Conservation (phyloP, 495 filamentous ascomycete species). For the Cercophora sp. region DNA sequence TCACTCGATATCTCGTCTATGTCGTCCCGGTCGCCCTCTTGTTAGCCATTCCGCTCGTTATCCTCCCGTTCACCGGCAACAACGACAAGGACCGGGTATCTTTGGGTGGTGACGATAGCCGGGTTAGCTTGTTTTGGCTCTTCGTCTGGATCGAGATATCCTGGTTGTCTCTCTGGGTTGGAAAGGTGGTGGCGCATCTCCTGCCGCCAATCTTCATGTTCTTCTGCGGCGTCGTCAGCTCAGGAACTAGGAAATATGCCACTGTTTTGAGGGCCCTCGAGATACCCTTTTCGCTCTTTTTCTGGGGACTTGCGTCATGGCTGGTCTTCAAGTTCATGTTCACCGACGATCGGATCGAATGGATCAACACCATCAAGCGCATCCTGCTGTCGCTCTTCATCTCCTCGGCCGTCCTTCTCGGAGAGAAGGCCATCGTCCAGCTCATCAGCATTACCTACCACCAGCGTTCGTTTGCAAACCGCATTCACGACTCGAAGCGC, state of each 20-base stretch:
- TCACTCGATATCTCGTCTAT: slow-evolving; percentile 88
- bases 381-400: slow-evolving; percentile 75
- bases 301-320: slow-evolving; percentile 77
- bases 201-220: slow-evolving; percentile 83
- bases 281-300: slow-evolving; percentile 79
- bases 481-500: slow-evolving; percentile 85
- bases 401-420: slow-evolving; percentile 70
- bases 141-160: slow-evolving; percentile 91
- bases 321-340: slow-evolving; percentile 74
- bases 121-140: slow-evolving; percentile 62
- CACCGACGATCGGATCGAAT: slow-evolving; percentile 26
- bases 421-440: slow-evolving; percentile 80
- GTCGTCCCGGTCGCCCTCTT: slow-evolving; percentile 71
- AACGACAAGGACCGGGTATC: slow-evolving; percentile 30
- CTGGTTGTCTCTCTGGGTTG: slow-evolving; percentile 84
- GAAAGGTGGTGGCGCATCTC: slow-evolving; percentile 74
- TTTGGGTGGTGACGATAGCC: slow-evolving; percentile 42
- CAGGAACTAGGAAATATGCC: slow-evolving; percentile 90
- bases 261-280: slow-evolving; percentile 74
- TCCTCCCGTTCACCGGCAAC: slow-evolving; percentile 52
- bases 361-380: slow-evolving; percentile 55
- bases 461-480: slow-evolving; percentile 81
- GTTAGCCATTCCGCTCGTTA: slow-evolving; percentile 77
- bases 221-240: slow-evolving; percentile 81
- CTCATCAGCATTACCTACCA: slow-evolving; percentile 94